Conservation (phyloP, 148 eudicot species). For the Camellia sinensis region DNA sequence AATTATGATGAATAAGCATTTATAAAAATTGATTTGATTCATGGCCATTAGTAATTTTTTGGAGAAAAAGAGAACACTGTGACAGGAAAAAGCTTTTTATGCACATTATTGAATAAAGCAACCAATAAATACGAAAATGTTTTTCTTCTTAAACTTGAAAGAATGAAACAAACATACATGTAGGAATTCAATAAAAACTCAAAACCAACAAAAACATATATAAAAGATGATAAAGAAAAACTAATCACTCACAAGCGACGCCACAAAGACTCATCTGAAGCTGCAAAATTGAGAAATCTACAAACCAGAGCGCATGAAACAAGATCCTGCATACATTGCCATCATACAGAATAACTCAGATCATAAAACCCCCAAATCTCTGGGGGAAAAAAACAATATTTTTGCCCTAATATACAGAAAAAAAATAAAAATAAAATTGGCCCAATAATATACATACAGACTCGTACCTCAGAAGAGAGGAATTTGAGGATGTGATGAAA, state of each 20-base stretch:
- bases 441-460: neutral
- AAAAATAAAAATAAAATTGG: too few species aligned
- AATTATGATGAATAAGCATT: neutral
- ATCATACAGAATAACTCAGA: neutral
- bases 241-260: slow-evolving; percentile 81
- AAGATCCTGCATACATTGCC: slow-evolving; percentile 62
- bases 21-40: neutral
- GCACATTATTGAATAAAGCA: slow-evolving; percentile 1
- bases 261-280: slow-evolving; percentile 93
- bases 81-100: neutral
- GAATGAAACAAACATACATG: neutral
- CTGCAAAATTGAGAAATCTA: slow-evolving; percentile 61
- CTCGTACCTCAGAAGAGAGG: slow-evolving; percentile 87
- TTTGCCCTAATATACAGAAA: neutral
- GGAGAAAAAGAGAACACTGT: neutral
- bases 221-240: neutral
- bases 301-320: slow-evolving; percentile 82
- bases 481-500: slow-evolving; percentile 81
- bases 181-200: neutral
- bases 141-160: neutral
- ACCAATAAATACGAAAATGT: neutral
- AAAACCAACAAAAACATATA: neutral
- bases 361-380: neutral
- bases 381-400: neutral
- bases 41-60: neutral